Conservation (phyloP, 2,329 filamentous ascomycete genomes). For the Colletotrichum endophyticum region DNA sequence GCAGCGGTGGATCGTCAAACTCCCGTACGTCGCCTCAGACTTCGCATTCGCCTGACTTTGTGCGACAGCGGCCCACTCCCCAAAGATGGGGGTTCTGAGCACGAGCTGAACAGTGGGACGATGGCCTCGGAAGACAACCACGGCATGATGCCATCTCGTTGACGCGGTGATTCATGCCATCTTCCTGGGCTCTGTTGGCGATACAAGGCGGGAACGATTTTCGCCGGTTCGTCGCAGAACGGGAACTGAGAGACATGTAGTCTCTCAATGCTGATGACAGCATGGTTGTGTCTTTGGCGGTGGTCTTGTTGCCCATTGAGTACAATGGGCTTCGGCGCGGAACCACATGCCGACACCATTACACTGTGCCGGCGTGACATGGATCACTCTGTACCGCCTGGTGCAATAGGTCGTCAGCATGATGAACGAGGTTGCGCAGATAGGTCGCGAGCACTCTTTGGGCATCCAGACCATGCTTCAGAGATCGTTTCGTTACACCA, state of each 20-base stretch:
- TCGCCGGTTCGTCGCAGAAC: not conserved
- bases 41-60: not conserved
- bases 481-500: not conserved
- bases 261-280: not conserved
- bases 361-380: not conserved
- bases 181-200: not conserved
- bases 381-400: not conserved
- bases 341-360: not conserved
- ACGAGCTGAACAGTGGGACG: not conserved
- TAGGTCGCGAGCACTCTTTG: not conserved
- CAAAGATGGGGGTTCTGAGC: not conserved
- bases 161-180: not conserved
- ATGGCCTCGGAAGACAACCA: not conserved
- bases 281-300: not conserved
- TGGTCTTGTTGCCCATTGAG: not conserved
- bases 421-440: not conserved
- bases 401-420: not conserved
- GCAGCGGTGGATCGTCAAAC: not conserved
- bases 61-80: fast-evolving
- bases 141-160: not conserved
- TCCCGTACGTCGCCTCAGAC: not conserved
- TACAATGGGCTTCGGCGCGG: not conserved
- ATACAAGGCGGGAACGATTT: not conserved
- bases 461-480: not conserved
- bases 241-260: not conserved